Percentiles rank a stretch among this genome's conserved stretches.
These are phyloP conservation scores for Vitis riparia DNA, from an alignment of 164 flowering plant genomes.

Conservation along the genomic window DNA sequence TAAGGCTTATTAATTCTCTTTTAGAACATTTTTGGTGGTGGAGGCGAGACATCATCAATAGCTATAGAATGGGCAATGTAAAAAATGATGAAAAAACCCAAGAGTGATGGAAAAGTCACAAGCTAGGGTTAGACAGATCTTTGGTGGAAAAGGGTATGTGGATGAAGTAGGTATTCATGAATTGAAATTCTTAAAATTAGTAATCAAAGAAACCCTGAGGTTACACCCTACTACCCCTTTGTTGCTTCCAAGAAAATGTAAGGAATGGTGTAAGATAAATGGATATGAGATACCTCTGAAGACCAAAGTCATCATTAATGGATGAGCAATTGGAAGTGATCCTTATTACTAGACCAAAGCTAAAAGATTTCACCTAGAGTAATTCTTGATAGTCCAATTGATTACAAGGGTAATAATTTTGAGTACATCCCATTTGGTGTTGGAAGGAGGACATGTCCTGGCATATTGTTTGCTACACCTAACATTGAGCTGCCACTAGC, in stretches of 20 bases:
- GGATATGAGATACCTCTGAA: slow-evolving; percentile 5
- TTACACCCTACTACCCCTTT: no score
- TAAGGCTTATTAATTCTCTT: no score
- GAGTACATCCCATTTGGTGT: no score
- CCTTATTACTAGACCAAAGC: background rate
- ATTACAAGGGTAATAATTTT: no score
- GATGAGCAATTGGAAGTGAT: background rate
- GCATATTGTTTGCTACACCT: no score
- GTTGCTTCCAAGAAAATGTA: background rate
- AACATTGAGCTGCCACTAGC: background rate
- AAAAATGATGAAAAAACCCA: slow-evolving; percentile 4
- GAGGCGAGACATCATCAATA: background rate
- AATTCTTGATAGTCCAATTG: no score
- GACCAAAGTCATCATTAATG: background rate
- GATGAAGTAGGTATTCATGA: slow-evolving; percentile 6
- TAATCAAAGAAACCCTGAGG: no score
- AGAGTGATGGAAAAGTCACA: slow-evolving; percentile 7
- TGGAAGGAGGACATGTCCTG: no score
- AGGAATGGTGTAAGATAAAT: background rate
- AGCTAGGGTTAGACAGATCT: slow-evolving; percentile 6
- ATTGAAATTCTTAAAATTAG: slow-evolving; percentile 1
- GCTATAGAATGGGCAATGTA: slow-evolving; percentile 7
- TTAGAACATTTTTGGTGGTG: slow-evolving; percentile 3
- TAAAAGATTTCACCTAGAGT: background rate
- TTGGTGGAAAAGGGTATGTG: slow-evolving; percentile 2